These are phyloP conservation scores for Barnettozyma sp. DNA, from an alignment of 805 yeast species.

Conservation along the genomic window DNA sequence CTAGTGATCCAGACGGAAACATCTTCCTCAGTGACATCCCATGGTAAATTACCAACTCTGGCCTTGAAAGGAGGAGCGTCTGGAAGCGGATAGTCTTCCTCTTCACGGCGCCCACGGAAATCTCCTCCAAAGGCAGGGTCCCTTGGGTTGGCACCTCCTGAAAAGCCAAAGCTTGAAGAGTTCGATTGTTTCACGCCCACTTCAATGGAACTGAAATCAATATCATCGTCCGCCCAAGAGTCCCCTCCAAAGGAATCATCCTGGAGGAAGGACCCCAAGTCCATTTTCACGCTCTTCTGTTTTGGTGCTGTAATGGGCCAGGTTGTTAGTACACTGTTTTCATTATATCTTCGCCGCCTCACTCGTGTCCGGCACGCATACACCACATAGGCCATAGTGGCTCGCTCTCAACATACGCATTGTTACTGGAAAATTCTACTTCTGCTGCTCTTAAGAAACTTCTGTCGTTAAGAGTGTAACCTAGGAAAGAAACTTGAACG, in stretches of 20 bases:
- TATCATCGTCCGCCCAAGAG: conserved; percentile 83
- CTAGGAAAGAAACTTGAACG: no score
- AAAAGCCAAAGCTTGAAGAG: conserved; percentile 25
- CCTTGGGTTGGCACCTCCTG: conserved; percentile 28
- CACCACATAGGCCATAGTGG: no score
- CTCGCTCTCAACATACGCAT: neutral
- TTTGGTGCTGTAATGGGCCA: conserved; percentile 42
- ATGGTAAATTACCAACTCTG: conserved; percentile 79
- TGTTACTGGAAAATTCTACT: no score
- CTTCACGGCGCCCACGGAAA: conserved; percentile 36
- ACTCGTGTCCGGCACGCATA: no score
- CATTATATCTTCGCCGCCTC: no score
- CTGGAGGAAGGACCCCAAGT: conserved; percentile 75
- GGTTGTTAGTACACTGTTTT: conserved; percentile 8
- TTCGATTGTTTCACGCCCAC: conserved; percentile 36
- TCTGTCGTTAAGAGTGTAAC: no score
- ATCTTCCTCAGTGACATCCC: conserved; percentile 65
- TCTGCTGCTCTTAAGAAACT: no score
- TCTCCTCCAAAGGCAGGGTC: conserved; percentile 35
- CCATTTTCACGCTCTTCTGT: conserved; percentile 70
- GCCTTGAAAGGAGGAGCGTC: conserved; percentile 89
- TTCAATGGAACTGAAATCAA: conserved; percentile 60
- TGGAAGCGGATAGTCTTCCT: conserved; percentile 79
- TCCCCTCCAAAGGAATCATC: conserved; percentile 68
- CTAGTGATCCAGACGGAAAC: conserved; percentile 56